phyloP scores from a whole-genome alignment of 169 alveolate genomes.

The Plasmodium gaboni region DNA sequence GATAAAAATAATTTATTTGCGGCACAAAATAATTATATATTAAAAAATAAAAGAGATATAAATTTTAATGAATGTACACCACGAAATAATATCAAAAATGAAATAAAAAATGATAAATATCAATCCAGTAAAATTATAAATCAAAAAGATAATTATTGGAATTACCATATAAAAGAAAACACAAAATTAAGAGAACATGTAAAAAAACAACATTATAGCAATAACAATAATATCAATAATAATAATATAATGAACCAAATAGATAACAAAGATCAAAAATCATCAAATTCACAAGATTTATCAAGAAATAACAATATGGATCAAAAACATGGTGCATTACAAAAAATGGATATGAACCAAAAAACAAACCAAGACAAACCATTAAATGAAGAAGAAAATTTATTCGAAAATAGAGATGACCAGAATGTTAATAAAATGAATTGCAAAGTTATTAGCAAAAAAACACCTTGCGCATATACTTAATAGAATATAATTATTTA shows the following conservation, averaged over 20 bases:
- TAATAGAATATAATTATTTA: conserved; percentile 1
- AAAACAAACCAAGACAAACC: not conserved
- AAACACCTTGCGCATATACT: conserved; percentile 26
- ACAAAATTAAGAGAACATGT: not conserved
- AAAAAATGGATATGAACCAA: conserved; percentile 7
- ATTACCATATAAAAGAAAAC: too few relatives aligned
- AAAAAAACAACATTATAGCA: not conserved
- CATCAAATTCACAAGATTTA: not conserved
- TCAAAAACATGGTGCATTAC: not conserved
- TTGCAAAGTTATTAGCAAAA: conserved; percentile 59
- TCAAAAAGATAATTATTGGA: too few relatives aligned
- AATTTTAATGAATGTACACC: not conserved
- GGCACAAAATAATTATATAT: conserved; percentile 2
- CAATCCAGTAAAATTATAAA: too few relatives aligned
- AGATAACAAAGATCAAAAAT: not conserved
- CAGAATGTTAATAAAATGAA: conserved; percentile 36
- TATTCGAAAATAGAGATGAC: conserved; percentile 12
- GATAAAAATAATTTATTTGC: conserved; percentile 14
- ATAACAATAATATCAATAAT: not conserved
- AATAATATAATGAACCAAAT: not conserved
- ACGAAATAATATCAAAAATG: not conserved
- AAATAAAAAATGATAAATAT: not conserved
- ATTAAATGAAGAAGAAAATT: not conserved
- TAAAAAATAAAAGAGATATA: not conserved
- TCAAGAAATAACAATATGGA: not conserved